These are phyloP conservation scores for Pichia inconspicua DNA, from an alignment of 1,139 yeast genomes.

Conservation along the genomic window DNA sequence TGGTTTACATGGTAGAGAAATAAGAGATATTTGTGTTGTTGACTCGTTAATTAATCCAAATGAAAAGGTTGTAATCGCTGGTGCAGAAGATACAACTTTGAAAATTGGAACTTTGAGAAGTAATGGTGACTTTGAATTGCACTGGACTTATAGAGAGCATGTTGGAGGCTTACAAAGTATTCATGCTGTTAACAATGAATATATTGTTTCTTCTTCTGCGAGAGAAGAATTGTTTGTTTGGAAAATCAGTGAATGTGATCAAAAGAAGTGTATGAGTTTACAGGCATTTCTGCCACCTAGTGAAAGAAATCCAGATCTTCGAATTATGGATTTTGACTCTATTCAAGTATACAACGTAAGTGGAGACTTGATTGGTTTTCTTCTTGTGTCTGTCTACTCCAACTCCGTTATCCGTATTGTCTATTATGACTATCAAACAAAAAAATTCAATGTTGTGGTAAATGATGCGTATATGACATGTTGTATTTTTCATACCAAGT, in stretches of 20 bases:
- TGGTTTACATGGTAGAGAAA: conserved; percentile 90
- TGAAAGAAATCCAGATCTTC: conserved; percentile 60
- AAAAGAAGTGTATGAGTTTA: conserved; percentile 38
- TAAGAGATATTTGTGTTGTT: conserved; percentile 56
- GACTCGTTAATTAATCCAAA: conserved; percentile 19
- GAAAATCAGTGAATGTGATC: conserved; percentile 59
- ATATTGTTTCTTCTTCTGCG: conserved; percentile 69
- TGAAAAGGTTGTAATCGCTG: conserved; percentile 49
- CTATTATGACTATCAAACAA: conserved; percentile 36
- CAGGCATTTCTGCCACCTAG: conserved; percentile 41
- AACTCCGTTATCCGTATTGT: conserved; percentile 71
- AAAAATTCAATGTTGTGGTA: conserved; percentile 37
- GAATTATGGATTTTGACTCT: conserved; percentile 78
- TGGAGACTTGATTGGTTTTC: conserved; percentile 35
- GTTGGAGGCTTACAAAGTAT: conserved; percentile 81
- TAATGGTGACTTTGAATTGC: conserved; percentile 36
- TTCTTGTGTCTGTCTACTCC: conserved; percentile 69
- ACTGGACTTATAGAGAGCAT: conserved; percentile 69
- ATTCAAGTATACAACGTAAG: conserved; percentile 20
- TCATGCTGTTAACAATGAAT: conserved; percentile 48
- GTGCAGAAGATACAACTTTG: conserved; percentile 83
- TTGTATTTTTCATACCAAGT: conserved; percentile 59
- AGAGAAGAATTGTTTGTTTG: conserved; percentile 84
- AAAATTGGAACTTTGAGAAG: conserved; percentile 42
- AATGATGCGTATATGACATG: conserved; percentile 58